phyloP scores from a whole-genome alignment of 2,329 filamentous ascomycete genomes.

The Calonectria honghensis region DNA sequence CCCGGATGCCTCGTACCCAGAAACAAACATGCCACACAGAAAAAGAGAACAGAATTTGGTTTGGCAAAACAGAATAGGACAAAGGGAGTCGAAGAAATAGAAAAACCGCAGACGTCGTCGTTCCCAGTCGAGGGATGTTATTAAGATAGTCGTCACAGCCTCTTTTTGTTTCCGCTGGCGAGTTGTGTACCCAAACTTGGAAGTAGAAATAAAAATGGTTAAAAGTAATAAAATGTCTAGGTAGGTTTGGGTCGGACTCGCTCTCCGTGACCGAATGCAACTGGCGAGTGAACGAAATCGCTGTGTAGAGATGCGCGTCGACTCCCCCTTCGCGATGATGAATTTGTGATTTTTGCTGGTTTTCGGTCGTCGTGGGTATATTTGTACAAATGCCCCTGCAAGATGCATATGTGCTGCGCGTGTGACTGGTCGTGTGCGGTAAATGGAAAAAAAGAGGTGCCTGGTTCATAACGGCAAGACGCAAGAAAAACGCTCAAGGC shows the following conservation, averaged over 20 bases:
- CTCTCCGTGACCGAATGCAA: conserved; percentile 51
- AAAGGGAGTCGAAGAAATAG: conserved; percentile 39
- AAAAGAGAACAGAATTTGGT: conserved; percentile 43
- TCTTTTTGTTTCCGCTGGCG: conserved; percentile 44
- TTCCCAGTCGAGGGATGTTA: conserved; percentile 46
- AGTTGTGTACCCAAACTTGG: conserved; percentile 55
- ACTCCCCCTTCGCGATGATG: conserved; percentile 50
- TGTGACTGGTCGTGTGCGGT: conserved; percentile 54
- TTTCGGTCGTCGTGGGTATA: conserved; percentile 55
- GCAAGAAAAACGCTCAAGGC: conserved; percentile 43
- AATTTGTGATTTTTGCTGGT: conserved; percentile 48
- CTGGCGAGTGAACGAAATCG: conserved; percentile 49
- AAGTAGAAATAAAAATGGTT: conserved; percentile 52
- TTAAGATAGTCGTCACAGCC: conserved; percentile 51
- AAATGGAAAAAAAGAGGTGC: conserved; percentile 49
- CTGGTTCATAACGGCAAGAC: conserved; percentile 56
- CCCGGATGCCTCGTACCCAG: conserved; percentile 56
- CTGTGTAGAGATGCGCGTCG: conserved; percentile 50
- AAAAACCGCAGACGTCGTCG: conserved; percentile 46
- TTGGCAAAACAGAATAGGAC: conserved; percentile 31
- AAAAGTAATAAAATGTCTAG: conserved; percentile 56
- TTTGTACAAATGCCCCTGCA: conserved; percentile 57
- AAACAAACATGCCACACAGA: conserved; percentile 55
- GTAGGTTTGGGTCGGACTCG: conserved; percentile 53
- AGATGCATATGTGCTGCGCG: conserved; percentile 57